Evolutionary conservation across 1,284 basidiomycete genomes (phyloP), one percentile per base, ranked within the genome.

Genomic region (Austroboletus niveus): DNA sequence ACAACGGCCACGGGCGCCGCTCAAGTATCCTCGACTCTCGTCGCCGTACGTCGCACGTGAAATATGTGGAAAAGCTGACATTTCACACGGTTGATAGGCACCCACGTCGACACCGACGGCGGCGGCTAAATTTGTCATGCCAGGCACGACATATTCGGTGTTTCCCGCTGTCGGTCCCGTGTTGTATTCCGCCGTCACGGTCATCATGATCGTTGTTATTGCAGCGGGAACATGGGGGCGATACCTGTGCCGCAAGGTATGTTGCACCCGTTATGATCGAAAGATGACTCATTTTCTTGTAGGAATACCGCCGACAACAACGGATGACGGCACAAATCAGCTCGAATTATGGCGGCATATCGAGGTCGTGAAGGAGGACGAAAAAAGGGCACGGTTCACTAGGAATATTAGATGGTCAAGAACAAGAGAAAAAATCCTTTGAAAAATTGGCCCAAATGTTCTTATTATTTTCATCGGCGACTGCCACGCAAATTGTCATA

Each of bases 171-270:
- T 92, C 57, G 89, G 89, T 59, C 75, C 92, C 45, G 87, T 85
- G 51, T 78, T 92, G 17, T 92, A 89, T 64, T 88, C 85, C 43
- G 89, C 87, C 58, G 85, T 92, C 54, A 88, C 87, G 24, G 84
- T 86, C 10, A 85, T 92, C 62, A 85, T 84, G 20, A 68, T 92
- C 60, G 82, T 87, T 56, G 82, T 87, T 17, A 86, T 92, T 55
- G 84, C 79, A 48, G 72, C 89, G 62, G 89, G 91, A 53, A 92
- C 89, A 20, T 89, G 85, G 64, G 89, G 92, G 74, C 79, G 89
- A 47, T 84, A 87, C 30, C 87, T 85, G 69, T 88, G 89, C 66
- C 84, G 89, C 74, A 89, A 81, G 80, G 87, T 87, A 49, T 47
- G 76, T 71, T 36, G 45, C 54, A 29, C 53, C 58, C n/a, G 51